Evolutionary conservation across 2,329 filamentous ascomycete species (phyloP), one percentile per base, ranked within the genome.

Genomic region (Cladobotryum mycophilum): DNA sequence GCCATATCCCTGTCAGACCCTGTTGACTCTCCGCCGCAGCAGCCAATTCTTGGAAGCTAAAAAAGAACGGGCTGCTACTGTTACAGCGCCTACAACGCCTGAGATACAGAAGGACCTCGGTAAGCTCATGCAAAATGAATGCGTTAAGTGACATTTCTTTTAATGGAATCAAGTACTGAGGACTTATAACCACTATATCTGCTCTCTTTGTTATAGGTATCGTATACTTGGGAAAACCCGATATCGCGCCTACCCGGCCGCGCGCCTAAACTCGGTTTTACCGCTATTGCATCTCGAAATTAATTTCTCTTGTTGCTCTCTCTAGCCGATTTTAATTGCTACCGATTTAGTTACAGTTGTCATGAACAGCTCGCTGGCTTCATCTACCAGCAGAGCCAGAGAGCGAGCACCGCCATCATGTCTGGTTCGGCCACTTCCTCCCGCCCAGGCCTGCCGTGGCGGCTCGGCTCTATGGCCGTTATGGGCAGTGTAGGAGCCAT

Each of bases 401-500:
- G 12, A 12, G 8, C 41, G 41, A 44, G 33, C 35, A 33, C 5
- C 45, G 45, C 22, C 41, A 55, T 53, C 48, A 63, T 61, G 56
- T 53, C 55, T 11, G 46, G 44, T 34, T 47, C 62, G 22, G 53
- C 59, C 41, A 54, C 65, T 45, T 59, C 63, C 40, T 54, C 56
- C 51, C 70, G 76, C 66, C 83, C 83, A 30, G 79, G 80, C 61
- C 69, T 84, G 52, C 72, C 82, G 68, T 90, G 87, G 86, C 85
- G 88, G 55, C 70, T 84, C 49, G 79, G 79, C 35, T 95, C 90
- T n/a, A 76, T 84, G 47, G 71, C 84, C 55, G 79, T 87, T 36
- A 89, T 96, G 78, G 85, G 86, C 60, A 68, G 84, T 11, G 85
- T 89, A 0, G 86, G 84, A 44, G 69, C 83, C 25, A 58, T 95